Evolutionary conservation across 2,329 filamentous ascomycete genomes (phyloP).

Genomic region (Cladosporium sp.): DNA sequence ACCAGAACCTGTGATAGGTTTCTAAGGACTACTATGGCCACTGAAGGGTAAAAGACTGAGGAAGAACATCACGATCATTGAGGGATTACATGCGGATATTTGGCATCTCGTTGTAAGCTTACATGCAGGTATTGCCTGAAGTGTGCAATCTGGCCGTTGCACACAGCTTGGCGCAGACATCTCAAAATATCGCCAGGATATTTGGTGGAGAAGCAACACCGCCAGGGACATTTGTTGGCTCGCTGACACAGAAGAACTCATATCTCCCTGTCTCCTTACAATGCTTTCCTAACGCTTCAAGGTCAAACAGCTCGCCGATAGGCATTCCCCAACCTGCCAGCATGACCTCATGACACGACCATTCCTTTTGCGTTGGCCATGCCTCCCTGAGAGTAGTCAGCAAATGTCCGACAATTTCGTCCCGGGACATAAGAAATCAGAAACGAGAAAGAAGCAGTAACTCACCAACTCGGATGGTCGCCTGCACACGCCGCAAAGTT

Average conservation of each 20-base stretch:
- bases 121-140: not conserved
- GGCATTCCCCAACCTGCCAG: constrained; percentile 24
- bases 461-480: constrained; percentile 35
- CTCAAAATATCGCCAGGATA: constrained; percentile 19
- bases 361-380: constrained; percentile 36
- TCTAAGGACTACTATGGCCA: no score
- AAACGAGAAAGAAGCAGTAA: not conserved
- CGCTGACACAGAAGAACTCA: constrained; percentile 24
- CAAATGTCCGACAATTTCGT: no score
- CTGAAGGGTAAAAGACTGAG: no score
- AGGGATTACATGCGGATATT: no score
- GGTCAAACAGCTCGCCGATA: constrained; percentile 34
- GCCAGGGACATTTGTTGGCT: constrained; percentile 18
- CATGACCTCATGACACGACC: constrained; percentile 44
- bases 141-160: not conserved
- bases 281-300: constrained; percentile 28
- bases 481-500: constrained; percentile 36
- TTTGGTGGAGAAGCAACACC: constrained; percentile 20
- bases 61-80: no score
- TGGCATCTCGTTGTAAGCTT: no score
- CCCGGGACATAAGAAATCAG: not conserved
- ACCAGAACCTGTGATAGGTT: no score
- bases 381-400: constrained; percentile 20
- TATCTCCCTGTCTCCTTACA: constrained; percentile 29
- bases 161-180: not conserved